Base-by-base conservation (phyloP, 495 filamentous ascomycete species). In the Neurospora intermedia region DNA sequence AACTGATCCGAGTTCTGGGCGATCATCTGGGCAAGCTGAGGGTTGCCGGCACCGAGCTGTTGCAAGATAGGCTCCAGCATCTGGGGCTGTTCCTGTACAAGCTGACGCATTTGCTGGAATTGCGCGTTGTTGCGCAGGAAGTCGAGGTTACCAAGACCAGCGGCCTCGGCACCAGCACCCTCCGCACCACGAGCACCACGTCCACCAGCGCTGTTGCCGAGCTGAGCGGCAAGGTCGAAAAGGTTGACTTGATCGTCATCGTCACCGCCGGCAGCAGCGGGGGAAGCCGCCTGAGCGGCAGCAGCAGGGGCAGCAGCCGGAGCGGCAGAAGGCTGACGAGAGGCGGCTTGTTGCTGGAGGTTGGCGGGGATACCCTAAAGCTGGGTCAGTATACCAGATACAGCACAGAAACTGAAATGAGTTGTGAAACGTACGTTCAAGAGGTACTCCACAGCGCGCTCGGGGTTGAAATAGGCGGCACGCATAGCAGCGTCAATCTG, bases 51-150 rank as follows among this genome's bases (percentile, higher is more conserved):
- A n/a, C 92, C 93, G 46, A 99, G 93, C 82, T 97, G 94, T 79
- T 97, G 94, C 39, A 99, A 84, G 77, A 99, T 98, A 2, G 95
- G 94, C 85, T 98, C 96, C 7, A 99, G 90, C 96, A 99, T 99
- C 77, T 93, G 91, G 11, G 96, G 96, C 76, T 98, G 93, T 79
- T 97, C 94, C 79, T 99, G 96, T 20, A 99, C 96, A 13, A 99
- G 91, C 82, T 97, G 94, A 42, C 96, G 92, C 43, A 99, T 89
- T 81, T 99, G 96, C 81, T 98, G 96, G 83, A 99, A 99, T 82
- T 97, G 94, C 38, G 94, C 91, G 81, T 98, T 98, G 81, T 92
- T 93, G 69, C 96, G 92, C n/a, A 99, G 88, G 82, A 95, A 98
- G 66, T 98, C 95, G 45, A 99, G 90, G 76, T 93, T 97, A 8